Conservation (phyloP, 208 protist species). For the Leishmania tarentolae region DNA sequence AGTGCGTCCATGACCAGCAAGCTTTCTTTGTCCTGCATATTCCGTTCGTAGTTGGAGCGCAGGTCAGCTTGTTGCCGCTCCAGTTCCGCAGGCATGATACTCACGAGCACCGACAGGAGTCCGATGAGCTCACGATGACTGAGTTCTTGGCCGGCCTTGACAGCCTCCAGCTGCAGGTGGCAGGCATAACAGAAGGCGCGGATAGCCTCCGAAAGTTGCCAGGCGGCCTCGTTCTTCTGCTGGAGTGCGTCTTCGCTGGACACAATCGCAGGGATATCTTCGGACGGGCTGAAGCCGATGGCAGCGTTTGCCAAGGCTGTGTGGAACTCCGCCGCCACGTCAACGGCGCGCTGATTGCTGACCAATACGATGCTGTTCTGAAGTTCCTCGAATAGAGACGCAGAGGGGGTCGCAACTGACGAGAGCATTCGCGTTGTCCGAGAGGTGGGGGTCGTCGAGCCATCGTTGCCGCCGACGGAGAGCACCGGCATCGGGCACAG, state of each 20-base stretch:
- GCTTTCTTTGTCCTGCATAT: constrained; percentile 33
- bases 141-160: constrained; percentile 54
- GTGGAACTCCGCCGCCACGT: constrained; percentile 33
- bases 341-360: constrained; percentile 8
- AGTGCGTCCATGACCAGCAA: constrained; percentile 53
- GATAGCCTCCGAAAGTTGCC: constrained; percentile 59
- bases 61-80: constrained; percentile 23
- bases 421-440: background rate
- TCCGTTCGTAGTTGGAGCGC: constrained; percentile 39
- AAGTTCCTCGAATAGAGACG: constrained; percentile 48
- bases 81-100: constrained; percentile 37
- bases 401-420: background rate
- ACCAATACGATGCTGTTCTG: constrained; percentile 24
- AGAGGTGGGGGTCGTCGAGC: background rate
- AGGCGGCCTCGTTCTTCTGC: constrained; percentile 34
- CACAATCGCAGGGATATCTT: constrained; percentile 31
- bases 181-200: constrained; percentile 50
- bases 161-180: constrained; percentile 52
- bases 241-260: constrained; percentile 48
- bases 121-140: constrained; percentile 54
- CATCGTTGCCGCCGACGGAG: constrained; percentile 3
- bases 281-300: constrained; percentile 39
- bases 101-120: constrained; percentile 57
- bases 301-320: constrained; percentile 43
- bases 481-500: constrained; percentile 62